Percentiles rank a stretch among this genome's conserved stretches.
Conservation (phyloP, 140 eudicot genomes). For the Bidens hawaiensis region DNA sequence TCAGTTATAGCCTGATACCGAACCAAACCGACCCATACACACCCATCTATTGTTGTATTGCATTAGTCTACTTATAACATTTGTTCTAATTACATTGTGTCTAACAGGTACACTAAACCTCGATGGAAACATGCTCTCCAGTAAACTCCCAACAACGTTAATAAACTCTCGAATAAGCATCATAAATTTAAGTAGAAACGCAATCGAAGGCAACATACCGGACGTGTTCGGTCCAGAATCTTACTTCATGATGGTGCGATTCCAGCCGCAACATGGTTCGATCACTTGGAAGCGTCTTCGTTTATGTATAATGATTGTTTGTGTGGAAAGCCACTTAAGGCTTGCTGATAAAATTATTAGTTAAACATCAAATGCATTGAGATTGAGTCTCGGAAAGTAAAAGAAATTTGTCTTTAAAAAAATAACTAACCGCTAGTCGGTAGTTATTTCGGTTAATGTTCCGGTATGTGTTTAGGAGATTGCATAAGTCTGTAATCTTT, state of each 20-base stretch:
- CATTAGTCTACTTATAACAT: no score
- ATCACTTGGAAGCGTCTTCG: slow-evolving; percentile 66
- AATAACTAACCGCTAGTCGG: no score
- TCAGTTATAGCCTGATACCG: no score
- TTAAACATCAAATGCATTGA: no score
- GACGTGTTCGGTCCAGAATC: slow-evolving; percentile 75
- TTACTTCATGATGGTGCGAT: slow-evolving; percentile 72
- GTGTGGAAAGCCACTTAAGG: slow-evolving; percentile 61
- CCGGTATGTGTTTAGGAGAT: slow-evolving; percentile 7
- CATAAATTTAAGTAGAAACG: slow-evolving; percentile 63
- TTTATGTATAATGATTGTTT: slow-evolving; percentile 56
- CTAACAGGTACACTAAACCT: slow-evolving; percentile 48
- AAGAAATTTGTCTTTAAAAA: no score
- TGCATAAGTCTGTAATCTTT: slow-evolving; percentile 13
- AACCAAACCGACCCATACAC: no score
- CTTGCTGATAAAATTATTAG: slow-evolving; percentile 26
- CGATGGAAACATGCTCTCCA: slow-evolving; percentile 60
- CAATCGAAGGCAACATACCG: slow-evolving; percentile 70
- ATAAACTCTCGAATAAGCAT: slow-evolving; percentile 53
- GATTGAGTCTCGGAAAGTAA: no score
- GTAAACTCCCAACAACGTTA: slow-evolving; percentile 53
- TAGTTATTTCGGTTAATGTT: slow-evolving; percentile 17
- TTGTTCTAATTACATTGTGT: no score
- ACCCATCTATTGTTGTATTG: no score
- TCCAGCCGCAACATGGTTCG: slow-evolving; percentile 64